Percentiles rank a stretch among this genome's conserved stretches.
Conservation (phyloP, 805 yeast species). For the Lachancea sp. region DNA sequence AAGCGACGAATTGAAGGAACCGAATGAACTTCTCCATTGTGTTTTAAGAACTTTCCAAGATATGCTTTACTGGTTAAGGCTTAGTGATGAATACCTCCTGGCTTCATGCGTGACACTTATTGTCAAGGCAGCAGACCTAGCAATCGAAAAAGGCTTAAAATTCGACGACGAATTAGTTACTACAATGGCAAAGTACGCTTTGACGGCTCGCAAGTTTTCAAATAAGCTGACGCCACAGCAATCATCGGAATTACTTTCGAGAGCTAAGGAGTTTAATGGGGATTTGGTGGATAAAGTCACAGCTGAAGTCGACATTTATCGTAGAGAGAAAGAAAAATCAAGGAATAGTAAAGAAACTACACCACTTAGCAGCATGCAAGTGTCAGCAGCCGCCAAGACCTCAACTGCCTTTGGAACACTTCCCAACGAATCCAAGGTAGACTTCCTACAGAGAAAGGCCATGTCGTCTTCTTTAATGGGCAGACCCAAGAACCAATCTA, state of each 20-base stretch:
- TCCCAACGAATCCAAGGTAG: slow-evolving; percentile 27
- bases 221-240: slow-evolving; percentile 67
- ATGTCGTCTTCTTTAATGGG: slow-evolving; percentile 26
- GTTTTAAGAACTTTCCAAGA: slow-evolving; percentile 58
- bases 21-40: slow-evolving; percentile 40
- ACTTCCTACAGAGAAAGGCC: slow-evolving; percentile 30
- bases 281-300: slow-evolving; percentile 48
- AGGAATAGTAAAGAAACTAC: slow-evolving; percentile 12
- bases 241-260: slow-evolving; percentile 51
- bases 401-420: not conserved
- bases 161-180: slow-evolving; percentile 50
- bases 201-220: slow-evolving; percentile 58
- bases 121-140: slow-evolving; percentile 57
- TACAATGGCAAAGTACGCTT: slow-evolving; percentile 56
- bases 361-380: slow-evolving; percentile 1
- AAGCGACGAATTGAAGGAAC: slow-evolving; percentile 15
- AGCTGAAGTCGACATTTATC: slow-evolving; percentile 37
- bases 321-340: slow-evolving; percentile 26
- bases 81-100: slow-evolving; percentile 67
- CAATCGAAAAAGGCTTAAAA: slow-evolving; percentile 45
- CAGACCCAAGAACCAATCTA: slow-evolving; percentile 32
- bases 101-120: slow-evolving; percentile 67
- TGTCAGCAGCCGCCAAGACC: not conserved
- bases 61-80: slow-evolving; percentile 72
- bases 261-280: slow-evolving; percentile 51